These are phyloP conservation scores for Lasiodiplodia sp. DNA, from an alignment of 2,329 filamentous ascomycete species.

Conservation along the genomic window DNA sequence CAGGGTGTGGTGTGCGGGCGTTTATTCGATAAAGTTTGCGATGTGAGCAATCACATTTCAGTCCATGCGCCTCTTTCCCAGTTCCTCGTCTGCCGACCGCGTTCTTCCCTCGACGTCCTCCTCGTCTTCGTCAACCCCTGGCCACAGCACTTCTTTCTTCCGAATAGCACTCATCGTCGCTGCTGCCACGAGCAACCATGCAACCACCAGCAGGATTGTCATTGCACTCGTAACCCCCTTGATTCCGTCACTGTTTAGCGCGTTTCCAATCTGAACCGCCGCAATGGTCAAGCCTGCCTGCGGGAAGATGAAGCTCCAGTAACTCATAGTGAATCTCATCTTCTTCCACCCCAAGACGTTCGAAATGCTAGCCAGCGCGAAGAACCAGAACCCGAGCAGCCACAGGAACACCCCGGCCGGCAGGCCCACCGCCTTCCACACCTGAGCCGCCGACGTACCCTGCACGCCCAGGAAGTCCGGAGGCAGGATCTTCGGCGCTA, in stretches of 20 bases:
- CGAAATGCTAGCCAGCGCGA: slow-evolving; percentile 51
- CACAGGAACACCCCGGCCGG: slow-evolving; percentile 55
- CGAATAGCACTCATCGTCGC: slow-evolving; percentile 59
- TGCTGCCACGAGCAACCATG: slow-evolving; percentile 62
- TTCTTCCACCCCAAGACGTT: slow-evolving; percentile 48
- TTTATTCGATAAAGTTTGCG: slow-evolving; percentile 3
- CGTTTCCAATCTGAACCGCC: slow-evolving; percentile 64
- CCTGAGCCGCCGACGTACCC: slow-evolving; percentile 43
- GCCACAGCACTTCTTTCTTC: slow-evolving; percentile 59
- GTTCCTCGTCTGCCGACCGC: not conserved
- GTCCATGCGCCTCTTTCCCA: not conserved
- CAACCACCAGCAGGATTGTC: slow-evolving; percentile 61
- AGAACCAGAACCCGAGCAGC: slow-evolving; percentile 60
- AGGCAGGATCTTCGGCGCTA: slow-evolving; percentile 47
- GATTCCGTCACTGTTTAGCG: slow-evolving; percentile 60
- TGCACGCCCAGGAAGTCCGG: slow-evolving; percentile 43
- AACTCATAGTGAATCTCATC: slow-evolving; percentile 60
- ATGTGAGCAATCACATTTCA: slow-evolving; percentile 24
- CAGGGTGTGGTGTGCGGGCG: not conserved
- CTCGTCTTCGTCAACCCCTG: slow-evolving; percentile 67
- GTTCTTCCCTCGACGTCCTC: slow-evolving; percentile 38
- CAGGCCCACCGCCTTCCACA: slow-evolving; percentile 51
- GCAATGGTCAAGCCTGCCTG: slow-evolving; percentile 69
- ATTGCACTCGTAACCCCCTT: slow-evolving; percentile 62
- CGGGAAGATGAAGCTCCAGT: slow-evolving; percentile 73